Base-by-base conservation (phyloP, 2,329 filamentous ascomycete genomes). In the Exophiala alcalophila region DNA sequence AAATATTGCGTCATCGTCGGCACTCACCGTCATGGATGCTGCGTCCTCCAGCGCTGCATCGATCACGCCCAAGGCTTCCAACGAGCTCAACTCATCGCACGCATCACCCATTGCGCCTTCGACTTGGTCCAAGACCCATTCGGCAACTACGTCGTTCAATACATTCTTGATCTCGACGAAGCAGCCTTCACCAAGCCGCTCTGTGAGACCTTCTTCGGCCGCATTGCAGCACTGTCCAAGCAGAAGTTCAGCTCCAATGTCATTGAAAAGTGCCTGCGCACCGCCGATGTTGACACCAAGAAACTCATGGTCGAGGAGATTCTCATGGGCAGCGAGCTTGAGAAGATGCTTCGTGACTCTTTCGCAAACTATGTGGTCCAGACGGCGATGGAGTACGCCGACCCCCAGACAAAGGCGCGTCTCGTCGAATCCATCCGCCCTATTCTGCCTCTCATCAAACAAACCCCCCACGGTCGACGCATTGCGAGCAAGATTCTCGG, bases 231-330 rank as follows among this genome's bases (percentile, higher is more conserved):
- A 77, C 61, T 83, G 11, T 97, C 92, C 4, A 90, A 89, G 63
- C 92, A 98, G 72, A 98, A 98, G 69, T 98, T 98, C 72, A 96
- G 89, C 70, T 97, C 92, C 59, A 98, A 98, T 58, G 92, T 98
- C 44, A 91, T 98, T 52, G 92, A 98, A 72, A 98, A 98, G 65
- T 90, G 86, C 59, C 71, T 97, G 46, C 88, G 92, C 43, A 94
- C 88, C 61, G 83, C 90, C 24, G 80, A 85, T 47, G 72, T 80
- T 16, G 72, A 77, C 7, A 84, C 84, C 37, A 89, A 84, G 62
- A 84, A 88, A 57, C 74, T 83, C 64, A 83, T 98, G 67, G 84
- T 96, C 45, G 79, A 85, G 24, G 92, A 97, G 69, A 83, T 98
- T 61, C 73, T 84, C 35, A 63, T 69, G 6, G 77, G 83, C 3